Evolutionary conservation across 2,329 filamentous ascomycete species (phyloP).

Genomic region (Trichoderma sp.): DNA sequence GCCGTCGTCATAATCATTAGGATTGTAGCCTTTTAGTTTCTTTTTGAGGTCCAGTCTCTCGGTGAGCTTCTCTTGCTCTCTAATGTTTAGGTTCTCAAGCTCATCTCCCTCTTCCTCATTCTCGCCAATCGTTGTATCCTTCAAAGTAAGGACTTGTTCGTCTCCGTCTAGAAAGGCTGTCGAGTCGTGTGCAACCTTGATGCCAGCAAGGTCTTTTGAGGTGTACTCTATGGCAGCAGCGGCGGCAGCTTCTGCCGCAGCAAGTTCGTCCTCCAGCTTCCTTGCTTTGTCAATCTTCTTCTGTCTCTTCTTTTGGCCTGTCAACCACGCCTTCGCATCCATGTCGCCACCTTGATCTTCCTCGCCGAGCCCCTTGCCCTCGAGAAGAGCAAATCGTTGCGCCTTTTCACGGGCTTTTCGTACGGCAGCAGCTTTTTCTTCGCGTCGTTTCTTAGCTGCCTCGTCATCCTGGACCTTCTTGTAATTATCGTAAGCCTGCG

Average conservation of each 20-base stretch:
- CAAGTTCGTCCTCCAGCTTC: constrained; percentile 70
- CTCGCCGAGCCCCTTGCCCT: constrained; percentile 83
- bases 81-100: constrained; percentile 71
- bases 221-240: constrained; percentile 70
- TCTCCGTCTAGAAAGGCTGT: constrained; percentile 75
- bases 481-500: constrained; percentile 71
- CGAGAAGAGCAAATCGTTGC: constrained; percentile 69
- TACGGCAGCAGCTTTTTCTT: constrained; percentile 76
- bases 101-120: constrained; percentile 88
- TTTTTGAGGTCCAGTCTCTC: constrained; percentile 85
- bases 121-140: constrained; percentile 81
- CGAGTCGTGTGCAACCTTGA: constrained; percentile 88
- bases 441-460: constrained; percentile 70
- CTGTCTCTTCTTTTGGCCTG: constrained; percentile 86
- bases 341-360: constrained; percentile 60
- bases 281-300: constrained; percentile 82
- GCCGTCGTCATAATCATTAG: constrained; percentile 65
- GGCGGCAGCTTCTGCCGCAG: constrained; percentile 66
- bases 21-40: constrained; percentile 84
- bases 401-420: constrained; percentile 84
- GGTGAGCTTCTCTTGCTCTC: constrained; percentile 67
- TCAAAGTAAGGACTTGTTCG: constrained; percentile 91
- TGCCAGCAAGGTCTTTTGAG: constrained; percentile 78
- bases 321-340: constrained; percentile 83
- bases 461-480: constrained; percentile 65